Percentiles rank a stretch among this genome's conserved stretches.
Evolutionary conservation across 2,329 filamentous ascomycete species (phyloP).

Genomic region (Diaporthe batatas): DNA sequence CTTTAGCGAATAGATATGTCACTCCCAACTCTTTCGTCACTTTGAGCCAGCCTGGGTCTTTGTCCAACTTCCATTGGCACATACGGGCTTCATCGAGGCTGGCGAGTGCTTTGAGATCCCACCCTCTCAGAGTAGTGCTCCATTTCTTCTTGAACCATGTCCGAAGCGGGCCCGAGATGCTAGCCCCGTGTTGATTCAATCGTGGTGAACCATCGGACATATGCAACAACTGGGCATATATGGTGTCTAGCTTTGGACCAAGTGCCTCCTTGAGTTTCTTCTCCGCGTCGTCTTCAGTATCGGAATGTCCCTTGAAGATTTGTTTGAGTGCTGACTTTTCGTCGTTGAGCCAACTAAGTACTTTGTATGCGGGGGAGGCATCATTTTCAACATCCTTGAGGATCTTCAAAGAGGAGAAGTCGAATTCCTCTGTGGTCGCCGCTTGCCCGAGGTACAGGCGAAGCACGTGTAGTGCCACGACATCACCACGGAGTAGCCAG

Average conservation of each 20-base stretch:
- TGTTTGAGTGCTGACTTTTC: too few species aligned
- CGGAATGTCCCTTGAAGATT: too few species aligned
- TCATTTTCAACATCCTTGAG: neutral
- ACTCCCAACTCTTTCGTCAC: rapidly evolving
- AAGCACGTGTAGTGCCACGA: neutral
- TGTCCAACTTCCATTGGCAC: neutral
- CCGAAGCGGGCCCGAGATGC: neutral
- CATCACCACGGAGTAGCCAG: neutral
- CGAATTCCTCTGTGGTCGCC: neutral
- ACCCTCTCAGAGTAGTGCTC: neutral
- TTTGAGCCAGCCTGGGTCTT: neutral
- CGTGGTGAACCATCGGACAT: rapidly evolving
- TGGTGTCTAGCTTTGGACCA: neutral
- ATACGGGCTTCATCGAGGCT: too few species aligned
- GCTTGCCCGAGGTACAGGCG: neutral
- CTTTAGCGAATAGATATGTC: neutral
- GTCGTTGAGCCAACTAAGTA: neutral
- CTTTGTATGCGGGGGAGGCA: neutral
- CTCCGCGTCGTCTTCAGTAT: neutral
- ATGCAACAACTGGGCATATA: neutral
- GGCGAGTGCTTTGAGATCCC: neutral
- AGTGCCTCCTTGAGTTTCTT: neutral
- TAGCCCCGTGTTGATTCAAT: neutral
- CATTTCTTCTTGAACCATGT: neutral
- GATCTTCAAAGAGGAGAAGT: neutral